phyloP scores from a whole-genome alignment of 495 filamentous ascomycete species.

The Hypoxylon intermedium region DNA sequence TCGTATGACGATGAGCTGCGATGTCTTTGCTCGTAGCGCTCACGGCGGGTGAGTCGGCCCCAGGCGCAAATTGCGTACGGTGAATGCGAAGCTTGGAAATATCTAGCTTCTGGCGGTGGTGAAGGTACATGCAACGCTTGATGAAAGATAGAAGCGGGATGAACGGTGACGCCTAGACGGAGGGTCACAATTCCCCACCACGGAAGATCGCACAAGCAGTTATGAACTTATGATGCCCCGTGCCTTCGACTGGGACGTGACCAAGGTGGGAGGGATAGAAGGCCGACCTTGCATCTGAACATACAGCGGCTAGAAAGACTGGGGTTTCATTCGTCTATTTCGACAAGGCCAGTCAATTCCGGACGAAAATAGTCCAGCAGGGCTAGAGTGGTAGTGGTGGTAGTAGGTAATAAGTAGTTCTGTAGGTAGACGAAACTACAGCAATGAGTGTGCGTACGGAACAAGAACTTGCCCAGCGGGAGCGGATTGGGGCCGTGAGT shows the following conservation, averaged over 20 bases:
- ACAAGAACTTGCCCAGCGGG: constrained; percentile 30
- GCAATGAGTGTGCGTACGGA: constrained; percentile 14
- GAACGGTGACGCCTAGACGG: constrained; percentile 45
- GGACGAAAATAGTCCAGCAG: constrained; percentile 38
- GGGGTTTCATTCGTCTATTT: constrained; percentile 53
- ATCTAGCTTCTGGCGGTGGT: constrained; percentile 41
- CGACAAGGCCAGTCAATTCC: constrained; percentile 38
- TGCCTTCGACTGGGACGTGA: constrained; percentile 47
- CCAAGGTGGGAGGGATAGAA: constrained; percentile 46
- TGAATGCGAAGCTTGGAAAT: constrained; percentile 43
- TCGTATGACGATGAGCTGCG: constrained; percentile 51
- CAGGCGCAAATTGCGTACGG: constrained; percentile 43
- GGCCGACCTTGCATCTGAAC: constrained; percentile 50
- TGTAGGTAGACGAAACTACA: constrained; percentile 7
- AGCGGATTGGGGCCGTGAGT: constrained; percentile 34
- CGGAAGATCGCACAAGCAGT: constrained; percentile 49
- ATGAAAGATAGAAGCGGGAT: constrained; percentile 44
- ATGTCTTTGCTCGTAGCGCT: constrained; percentile 43
- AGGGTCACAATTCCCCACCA: constrained; percentile 48
- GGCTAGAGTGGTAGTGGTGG: constrained; percentile 16
- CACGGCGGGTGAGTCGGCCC: constrained; percentile 38
- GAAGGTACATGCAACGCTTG: constrained; percentile 45
- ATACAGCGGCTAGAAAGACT: constrained; percentile 53
- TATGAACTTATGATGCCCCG: constrained; percentile 47
- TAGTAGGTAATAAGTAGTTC: constrained; percentile 1